Percentiles rank a stretch among this genome's conserved stretches.
These are phyloP conservation scores for Alternaria postmessia DNA, from an alignment of 2,329 filamentous ascomycete genomes.

Conservation along the genomic window DNA sequence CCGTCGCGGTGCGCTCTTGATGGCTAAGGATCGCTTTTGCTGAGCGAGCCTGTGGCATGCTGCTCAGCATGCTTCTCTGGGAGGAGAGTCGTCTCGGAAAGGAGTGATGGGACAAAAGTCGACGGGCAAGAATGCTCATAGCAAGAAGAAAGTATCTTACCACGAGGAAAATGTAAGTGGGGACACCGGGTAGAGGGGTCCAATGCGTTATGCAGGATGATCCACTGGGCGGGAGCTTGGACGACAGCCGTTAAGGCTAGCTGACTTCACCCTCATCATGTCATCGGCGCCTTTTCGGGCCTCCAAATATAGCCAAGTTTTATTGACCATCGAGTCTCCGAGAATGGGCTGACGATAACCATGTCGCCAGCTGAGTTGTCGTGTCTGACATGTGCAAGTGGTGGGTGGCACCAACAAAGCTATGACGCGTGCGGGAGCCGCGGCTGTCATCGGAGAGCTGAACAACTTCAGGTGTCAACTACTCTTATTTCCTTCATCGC, in stretches of 20 bases:
- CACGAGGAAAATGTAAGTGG: conserved; percentile 30
- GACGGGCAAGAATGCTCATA: conserved; percentile 24
- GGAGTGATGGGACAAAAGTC: conserved; percentile 21
- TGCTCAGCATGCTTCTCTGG: conserved; percentile 35
- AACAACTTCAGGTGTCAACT: conserved; percentile 7
- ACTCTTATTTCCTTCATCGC: not conserved
- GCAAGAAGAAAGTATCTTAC: conserved; percentile 25
- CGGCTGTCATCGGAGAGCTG: conserved; percentile 13
- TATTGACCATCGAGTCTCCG: not conserved
- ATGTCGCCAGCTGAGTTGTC: not conserved
- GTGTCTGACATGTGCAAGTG: conserved; percentile 4
- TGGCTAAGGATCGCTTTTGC: conserved; percentile 58
- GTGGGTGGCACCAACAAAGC: conserved; percentile 4
- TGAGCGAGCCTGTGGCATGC: conserved; percentile 43
- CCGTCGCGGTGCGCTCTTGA: conserved; percentile 74
- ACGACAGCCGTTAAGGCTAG: conserved; percentile 16
- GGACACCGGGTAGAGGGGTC: conserved; percentile 20
- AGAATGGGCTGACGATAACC: not conserved
- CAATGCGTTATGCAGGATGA: conserved; percentile 23
- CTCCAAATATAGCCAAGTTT: conserved; percentile 2
- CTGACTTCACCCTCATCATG: conserved; percentile 7
- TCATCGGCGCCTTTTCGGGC: conserved; percentile 5
- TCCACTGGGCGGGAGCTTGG: conserved; percentile 24
- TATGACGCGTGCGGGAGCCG: conserved; percentile 21
- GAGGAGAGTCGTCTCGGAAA: conserved; percentile 13